Evolutionary conservation across 768 basidiomycete species (phyloP).

Genomic region (Naganishia onofrii): DNA sequence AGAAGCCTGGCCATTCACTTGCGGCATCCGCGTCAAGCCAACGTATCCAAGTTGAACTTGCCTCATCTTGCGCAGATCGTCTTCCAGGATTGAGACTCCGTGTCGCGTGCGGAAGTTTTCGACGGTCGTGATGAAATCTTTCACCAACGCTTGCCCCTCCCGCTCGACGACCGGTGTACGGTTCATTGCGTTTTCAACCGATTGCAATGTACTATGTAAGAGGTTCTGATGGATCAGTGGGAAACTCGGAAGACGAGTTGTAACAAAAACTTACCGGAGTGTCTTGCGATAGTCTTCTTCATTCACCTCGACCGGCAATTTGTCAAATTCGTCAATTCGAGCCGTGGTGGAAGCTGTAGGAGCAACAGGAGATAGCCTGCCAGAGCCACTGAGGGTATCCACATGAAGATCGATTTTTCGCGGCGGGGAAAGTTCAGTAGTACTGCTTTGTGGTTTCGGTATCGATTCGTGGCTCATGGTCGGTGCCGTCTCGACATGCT

Average conservation of each 20-base stretch:
- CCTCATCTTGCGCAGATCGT: not conserved
- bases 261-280: not conserved
- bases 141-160: not conserved
- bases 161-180: constrained; percentile 1
- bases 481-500: not conserved
- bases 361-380: not conserved
- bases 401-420: not conserved
- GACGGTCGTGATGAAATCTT: not conserved
- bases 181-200: constrained; percentile 6
- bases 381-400: not conserved
- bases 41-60: not conserved
- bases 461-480: not conserved
- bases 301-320: not conserved
- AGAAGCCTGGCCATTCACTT: not conserved
- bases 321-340: constrained; percentile 2
- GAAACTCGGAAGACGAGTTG: not conserved
- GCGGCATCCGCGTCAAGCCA: not conserved
- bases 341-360: not conserved
- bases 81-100: not conserved
- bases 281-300: not conserved
- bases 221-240: not conserved
- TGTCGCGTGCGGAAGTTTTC: not conserved
- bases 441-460: not conserved
- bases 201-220: constrained; percentile 2
- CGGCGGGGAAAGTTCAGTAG: not conserved